These are phyloP conservation scores for Leucocoprinus leucothites DNA, from an alignment of 768 basidiomycete genomes.

Conservation along the genomic window DNA sequence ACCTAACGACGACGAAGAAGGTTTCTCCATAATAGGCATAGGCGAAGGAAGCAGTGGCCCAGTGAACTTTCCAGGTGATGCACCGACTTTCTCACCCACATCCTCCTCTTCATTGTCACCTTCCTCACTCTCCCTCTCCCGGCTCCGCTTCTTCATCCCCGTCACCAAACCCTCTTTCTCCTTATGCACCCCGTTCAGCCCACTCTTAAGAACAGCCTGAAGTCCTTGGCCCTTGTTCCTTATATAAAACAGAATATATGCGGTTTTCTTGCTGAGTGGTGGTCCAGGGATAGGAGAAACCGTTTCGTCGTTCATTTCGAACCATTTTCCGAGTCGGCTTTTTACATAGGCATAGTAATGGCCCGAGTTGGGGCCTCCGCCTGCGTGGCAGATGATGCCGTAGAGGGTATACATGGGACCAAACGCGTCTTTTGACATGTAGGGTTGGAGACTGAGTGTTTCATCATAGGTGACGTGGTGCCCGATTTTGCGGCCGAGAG, in stretches of 20 bases:
- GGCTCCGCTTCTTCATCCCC: constrained; percentile 45
- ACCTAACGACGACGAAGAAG: constrained; percentile 8
- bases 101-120: constrained; percentile 43
- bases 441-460: constrained; percentile 62
- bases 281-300: constrained; percentile 42
- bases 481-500: constrained; percentile 82
- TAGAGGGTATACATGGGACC: constrained; percentile 84
- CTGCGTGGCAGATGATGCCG: constrained; percentile 91
- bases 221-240: constrained; percentile 74
- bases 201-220: constrained; percentile 53
- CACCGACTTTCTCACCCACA: constrained; percentile 42
- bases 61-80: constrained; percentile 42
- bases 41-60: constrained; percentile 64
- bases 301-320: constrained; percentile 91
- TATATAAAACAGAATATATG: constrained; percentile 93
- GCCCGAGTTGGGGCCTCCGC: constrained; percentile 89
- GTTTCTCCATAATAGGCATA: constrained; percentile 19
- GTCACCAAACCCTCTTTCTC: constrained; percentile 35
- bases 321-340: constrained; percentile 69
- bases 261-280: constrained; percentile 68
- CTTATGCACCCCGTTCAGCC: constrained; percentile 15
- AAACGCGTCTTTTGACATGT: constrained; percentile 80
- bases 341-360: constrained; percentile 92
- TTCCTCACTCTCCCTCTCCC: constrained; percentile 35
- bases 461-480: constrained; percentile 80